Evolutionary conservation across 257 asterid species (phyloP).

Genomic region (Capsicum chinense): DNA sequence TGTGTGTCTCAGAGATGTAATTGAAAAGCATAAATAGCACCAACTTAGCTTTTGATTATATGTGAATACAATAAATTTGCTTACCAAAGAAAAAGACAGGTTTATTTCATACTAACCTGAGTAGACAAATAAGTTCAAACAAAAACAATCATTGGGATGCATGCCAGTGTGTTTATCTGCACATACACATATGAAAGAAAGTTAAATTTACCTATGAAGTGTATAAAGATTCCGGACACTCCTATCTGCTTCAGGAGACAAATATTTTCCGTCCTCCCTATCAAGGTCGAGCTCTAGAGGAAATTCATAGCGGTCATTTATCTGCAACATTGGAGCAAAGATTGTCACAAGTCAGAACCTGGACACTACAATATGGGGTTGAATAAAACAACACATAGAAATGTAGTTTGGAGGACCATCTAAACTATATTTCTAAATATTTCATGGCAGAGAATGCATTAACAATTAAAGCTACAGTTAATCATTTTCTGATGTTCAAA

Average conservation of each 20-base stretch:
- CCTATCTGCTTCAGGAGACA: conserved; percentile 93
- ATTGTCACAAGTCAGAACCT: conserved; percentile 19
- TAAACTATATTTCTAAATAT: neutral
- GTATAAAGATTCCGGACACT: conserved; percentile 86
- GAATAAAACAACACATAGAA: neutral
- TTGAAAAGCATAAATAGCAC: neutral
- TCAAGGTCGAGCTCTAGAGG: conserved; percentile 97
- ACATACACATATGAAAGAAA: conserved; percentile 9
- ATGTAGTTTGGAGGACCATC: neutral
- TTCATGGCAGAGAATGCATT: neutral
- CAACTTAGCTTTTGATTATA: conserved; percentile 17
- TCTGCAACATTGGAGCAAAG: conserved; percentile 55
- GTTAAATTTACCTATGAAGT: conserved; percentile 78
- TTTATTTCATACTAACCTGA: neutral
- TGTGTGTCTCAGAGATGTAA: conserved; percentile 2
- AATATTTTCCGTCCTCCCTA: conserved; percentile 86
- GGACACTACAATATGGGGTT: neutral
- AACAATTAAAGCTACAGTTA: neutral
- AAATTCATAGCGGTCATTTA: conserved; percentile 95
- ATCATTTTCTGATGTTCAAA: conserved; percentile 17
- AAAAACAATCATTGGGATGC: neutral
- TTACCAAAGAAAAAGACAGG: neutral
- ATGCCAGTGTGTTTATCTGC: neutral
- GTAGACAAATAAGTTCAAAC: neutral
- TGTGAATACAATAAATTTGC: neutral